Evolutionary conservation across 257 asterid species (phyloP).

Genomic region (Nyctanthes arbortristis): DNA sequence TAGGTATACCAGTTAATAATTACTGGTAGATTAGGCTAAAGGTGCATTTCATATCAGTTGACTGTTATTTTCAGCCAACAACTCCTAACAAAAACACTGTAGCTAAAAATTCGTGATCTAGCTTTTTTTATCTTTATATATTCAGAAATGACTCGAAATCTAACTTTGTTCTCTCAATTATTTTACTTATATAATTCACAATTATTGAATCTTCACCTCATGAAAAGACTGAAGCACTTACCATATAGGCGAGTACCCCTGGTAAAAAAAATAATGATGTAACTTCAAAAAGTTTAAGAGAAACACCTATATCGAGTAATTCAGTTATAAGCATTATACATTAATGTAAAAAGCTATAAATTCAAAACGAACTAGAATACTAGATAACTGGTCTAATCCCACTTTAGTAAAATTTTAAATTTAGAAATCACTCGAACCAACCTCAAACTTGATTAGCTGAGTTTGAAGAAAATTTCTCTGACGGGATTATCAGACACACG

Average conservation of each 20-base stretch:
- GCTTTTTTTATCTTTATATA: background rate
- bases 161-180: conserved; percentile 7
- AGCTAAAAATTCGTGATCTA: background rate
- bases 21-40: background rate
- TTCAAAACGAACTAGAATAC: background rate
- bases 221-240: background rate
- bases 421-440: too few species aligned
- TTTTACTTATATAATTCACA: background rate
- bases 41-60: background rate
- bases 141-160: background rate
- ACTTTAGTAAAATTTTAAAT: background rate
- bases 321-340: background rate
- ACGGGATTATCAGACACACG: too few species aligned
- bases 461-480: background rate
- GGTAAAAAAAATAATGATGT: background rate
- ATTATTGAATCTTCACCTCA: background rate
- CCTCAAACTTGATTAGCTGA: background rate
- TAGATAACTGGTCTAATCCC: background rate
- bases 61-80: background rate
- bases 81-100: background rate
- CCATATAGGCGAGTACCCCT: background rate
- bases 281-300: background rate
- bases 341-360: background rate
- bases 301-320: background rate
- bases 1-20: background rate